phyloP scores from a whole-genome alignment of 2,329 filamentous ascomycete genomes.

The Apiospora kogelbergensis region DNA sequence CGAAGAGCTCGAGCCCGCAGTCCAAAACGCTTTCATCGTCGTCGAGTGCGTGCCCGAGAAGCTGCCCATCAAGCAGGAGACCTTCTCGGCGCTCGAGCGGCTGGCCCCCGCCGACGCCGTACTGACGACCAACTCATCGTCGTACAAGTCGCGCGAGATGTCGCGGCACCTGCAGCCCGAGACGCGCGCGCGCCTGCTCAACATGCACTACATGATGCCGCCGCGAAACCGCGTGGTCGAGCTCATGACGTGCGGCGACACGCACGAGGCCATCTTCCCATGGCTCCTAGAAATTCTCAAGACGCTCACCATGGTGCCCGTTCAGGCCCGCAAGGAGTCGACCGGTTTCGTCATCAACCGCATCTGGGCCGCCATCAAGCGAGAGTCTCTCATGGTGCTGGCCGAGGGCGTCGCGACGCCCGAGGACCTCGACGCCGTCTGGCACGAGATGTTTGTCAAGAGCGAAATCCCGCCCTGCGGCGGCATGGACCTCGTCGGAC shows the following conservation, averaged over 20 bases:
- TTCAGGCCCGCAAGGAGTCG: slow-evolving; percentile 28
- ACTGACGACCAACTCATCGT: slow-evolving; percentile 31
- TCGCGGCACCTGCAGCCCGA: slow-evolving; percentile 18
- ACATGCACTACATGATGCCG: slow-evolving; percentile 36
- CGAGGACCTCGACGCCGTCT: slow-evolving; percentile 32
- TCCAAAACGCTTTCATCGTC: slow-evolving; percentile 20
- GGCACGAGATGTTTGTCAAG: slow-evolving; percentile 29
- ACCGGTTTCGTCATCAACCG: slow-evolving; percentile 35
- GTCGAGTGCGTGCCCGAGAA: slow-evolving; percentile 34
- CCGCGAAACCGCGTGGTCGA: slow-evolving; percentile 32
- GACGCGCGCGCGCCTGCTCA: slow-evolving; percentile 28
- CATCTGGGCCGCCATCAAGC: slow-evolving; percentile 36
- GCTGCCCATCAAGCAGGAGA: slow-evolving; percentile 28
- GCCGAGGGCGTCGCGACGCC: slow-evolving; percentile 31
- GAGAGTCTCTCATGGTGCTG: slow-evolving; percentile 32
- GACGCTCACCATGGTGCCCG: slow-evolving; percentile 28
- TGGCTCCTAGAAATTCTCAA: slow-evolving; percentile 29
- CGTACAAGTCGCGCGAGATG: slow-evolving; percentile 29
- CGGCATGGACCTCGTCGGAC: slow-evolving; percentile 34
- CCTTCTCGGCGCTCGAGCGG: slow-evolving; percentile 28
- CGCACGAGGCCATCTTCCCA: slow-evolving; percentile 26
- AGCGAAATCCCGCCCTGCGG: slow-evolving; percentile 30
- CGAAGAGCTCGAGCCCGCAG: slow-evolving; percentile 8
- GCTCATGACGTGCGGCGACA: slow-evolving; percentile 34
- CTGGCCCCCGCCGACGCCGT: slow-evolving; percentile 28